phyloP scores from a whole-genome alignment of 225 moss, liverwort and hornwort genomes.

The Rhytidiadelphus loreus region DNA sequence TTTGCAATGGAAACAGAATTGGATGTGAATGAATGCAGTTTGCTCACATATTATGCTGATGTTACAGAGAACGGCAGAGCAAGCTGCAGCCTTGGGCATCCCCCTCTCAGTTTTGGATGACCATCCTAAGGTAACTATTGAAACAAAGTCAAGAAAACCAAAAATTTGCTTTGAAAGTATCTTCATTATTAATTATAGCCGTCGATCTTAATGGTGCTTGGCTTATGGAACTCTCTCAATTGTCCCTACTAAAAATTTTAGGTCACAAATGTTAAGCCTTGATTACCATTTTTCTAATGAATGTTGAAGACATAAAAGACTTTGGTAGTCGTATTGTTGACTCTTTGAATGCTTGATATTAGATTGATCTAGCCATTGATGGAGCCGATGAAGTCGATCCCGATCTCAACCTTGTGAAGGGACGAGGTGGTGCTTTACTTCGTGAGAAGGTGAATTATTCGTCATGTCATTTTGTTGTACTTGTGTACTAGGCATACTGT shows the following conservation, averaged over 20 bases:
- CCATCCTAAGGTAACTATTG: conserved; percentile 76
- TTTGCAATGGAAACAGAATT: not conserved
- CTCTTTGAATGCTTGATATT: not conserved
- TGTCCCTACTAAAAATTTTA: not conserved
- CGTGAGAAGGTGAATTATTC: conserved; percentile 72
- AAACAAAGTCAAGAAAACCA: not conserved
- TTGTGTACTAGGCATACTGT: not conserved
- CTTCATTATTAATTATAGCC: not conserved
- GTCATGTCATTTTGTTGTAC: not conserved
- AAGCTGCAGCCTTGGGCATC: conserved; percentile 90
- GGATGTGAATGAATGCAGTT: not conserved
- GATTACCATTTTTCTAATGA: not conserved
- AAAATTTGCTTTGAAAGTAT: not conserved
- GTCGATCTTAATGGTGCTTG: not conserved
- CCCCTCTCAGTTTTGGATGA: conserved; percentile 88
- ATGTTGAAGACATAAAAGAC: not conserved
- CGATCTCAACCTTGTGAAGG: conserved; percentile 95
- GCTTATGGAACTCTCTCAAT: not conserved
- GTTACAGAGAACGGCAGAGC: conserved; percentile 84
- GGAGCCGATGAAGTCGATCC: conserved; percentile 99
- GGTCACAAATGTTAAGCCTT: not conserved
- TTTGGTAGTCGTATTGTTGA: not conserved
- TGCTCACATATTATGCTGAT: not conserved
- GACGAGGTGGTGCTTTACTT: conserved; percentile 92
- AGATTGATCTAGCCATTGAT: conserved; percentile 97